A percentile compares a stretch with the other conserved stretches of the same genome.
Conservation (phyloP, 768 basidiomycete species). For the Tephrocybe sp. region DNA sequence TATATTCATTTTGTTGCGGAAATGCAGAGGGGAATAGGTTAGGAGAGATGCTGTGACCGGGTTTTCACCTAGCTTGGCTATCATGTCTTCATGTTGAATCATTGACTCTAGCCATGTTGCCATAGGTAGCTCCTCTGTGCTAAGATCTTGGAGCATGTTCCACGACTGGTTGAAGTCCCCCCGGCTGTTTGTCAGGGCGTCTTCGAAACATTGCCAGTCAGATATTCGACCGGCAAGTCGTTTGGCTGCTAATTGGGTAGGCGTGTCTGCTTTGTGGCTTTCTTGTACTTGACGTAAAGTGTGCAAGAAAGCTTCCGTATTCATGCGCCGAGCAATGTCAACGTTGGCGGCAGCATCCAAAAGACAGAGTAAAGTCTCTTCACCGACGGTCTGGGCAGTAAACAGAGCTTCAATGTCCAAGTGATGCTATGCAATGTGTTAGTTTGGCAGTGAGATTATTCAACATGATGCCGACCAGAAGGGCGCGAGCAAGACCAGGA, state of each 20-base stretch:
- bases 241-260: slow-evolving; percentile 44
- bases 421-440: slow-evolving; percentile 42
- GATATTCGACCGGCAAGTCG: slow-evolving; percentile 50
- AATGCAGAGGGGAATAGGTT: slow-evolving; percentile 38
- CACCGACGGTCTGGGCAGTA: slow-evolving; percentile 50
- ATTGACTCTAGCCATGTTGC: slow-evolving; percentile 77
- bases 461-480: slow-evolving; percentile 34
- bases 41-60: slow-evolving; percentile 33
- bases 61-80: slow-evolving; percentile 42
- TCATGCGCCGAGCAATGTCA: slow-evolving; percentile 58
- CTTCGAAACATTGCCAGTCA: slow-evolving; percentile 62
- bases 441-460: background rate
- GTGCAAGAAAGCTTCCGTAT: slow-evolving; percentile 41
- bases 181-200: slow-evolving; percentile 54
- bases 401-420: slow-evolving; percentile 57
- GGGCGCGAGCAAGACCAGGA: slow-evolving; percentile 51
- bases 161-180: slow-evolving; percentile 52
- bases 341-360: slow-evolving; percentile 65
- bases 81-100: slow-evolving; percentile 55
- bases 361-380: slow-evolving; percentile 55
- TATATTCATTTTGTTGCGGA: slow-evolving; percentile 26
- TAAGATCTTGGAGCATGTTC: slow-evolving; percentile 57
- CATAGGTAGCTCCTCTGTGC: slow-evolving; percentile 62
- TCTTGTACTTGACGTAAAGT: slow-evolving; percentile 37
- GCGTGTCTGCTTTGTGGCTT: slow-evolving; percentile 36